These are phyloP conservation scores for Fomitopsis pinicola DNA, from an alignment of 1,284 basidiomycete genomes.

Conservation along the genomic window DNA sequence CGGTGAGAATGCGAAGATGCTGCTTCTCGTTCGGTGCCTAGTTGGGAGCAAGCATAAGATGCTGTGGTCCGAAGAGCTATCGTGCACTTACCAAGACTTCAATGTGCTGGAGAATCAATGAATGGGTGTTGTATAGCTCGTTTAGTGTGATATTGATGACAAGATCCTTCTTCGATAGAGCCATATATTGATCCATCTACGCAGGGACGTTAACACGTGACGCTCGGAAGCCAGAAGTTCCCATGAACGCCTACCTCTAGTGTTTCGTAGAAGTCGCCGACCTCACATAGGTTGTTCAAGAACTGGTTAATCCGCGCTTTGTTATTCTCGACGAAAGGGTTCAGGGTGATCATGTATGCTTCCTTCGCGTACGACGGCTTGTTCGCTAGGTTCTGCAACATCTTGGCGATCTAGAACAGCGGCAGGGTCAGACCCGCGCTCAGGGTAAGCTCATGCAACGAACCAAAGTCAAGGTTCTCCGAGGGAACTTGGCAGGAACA, in stretches of 20 bases:
- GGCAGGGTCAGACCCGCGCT: constrained; percentile 1
- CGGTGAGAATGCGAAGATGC: constrained; percentile 92
- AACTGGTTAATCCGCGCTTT: constrained; percentile 97
- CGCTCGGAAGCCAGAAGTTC: neutral
- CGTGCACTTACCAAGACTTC: constrained; percentile 76
- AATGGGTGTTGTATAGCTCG: constrained; percentile 98
- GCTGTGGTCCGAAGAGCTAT: neutral
- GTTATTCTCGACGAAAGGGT: constrained; percentile 98
- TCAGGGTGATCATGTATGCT: constrained; percentile 96
- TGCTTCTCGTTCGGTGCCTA: constrained; percentile 97
- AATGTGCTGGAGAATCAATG: constrained; percentile 91
- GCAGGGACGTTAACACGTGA: constrained; percentile 2
- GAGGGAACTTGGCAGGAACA: constrained; percentile 94
- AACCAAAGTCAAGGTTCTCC: constrained; percentile 92
- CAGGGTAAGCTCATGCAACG: constrained; percentile 18
- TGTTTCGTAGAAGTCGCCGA: constrained; percentile 99
- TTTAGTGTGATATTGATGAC: constrained; percentile 99
- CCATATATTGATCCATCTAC: constrained; percentile 99
- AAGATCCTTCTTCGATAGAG: constrained; percentile 96
- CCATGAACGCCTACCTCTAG: constrained; percentile 67
- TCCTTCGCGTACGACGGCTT: constrained; percentile 98
- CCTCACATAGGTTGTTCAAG: constrained; percentile 94
- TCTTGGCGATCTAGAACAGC: constrained; percentile 85
- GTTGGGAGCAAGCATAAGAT: constrained; percentile 3
- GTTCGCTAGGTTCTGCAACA: constrained; percentile 99